phyloP scores from a whole-genome alignment of 179 eudicot species.

The Gypsophila paniculata region DNA sequence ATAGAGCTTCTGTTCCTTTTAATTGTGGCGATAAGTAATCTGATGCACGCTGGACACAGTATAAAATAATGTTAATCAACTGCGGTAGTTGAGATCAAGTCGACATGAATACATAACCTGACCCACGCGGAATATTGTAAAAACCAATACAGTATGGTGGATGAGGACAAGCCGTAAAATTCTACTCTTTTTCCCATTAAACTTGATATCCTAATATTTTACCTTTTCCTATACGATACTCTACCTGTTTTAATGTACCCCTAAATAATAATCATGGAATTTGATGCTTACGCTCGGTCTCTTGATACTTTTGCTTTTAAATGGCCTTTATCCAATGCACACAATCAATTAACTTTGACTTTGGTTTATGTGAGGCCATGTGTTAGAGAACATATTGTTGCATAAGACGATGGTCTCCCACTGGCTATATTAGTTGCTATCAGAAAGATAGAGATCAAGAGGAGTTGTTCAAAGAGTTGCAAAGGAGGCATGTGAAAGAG shows the following conservation, averaged over 20 bases:
- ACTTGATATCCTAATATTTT: not conserved
- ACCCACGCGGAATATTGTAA: not conserved
- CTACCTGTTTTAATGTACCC: not conserved
- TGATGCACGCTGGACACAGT: constrained; percentile 65
- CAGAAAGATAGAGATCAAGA: not conserved
- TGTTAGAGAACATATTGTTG: not conserved
- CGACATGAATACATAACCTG: constrained; percentile 3
- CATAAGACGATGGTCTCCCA: not conserved
- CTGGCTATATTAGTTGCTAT: not conserved
- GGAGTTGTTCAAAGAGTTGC: not conserved
- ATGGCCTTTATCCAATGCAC: not conserved
- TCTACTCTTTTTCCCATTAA: constrained; percentile 7
- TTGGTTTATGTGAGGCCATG: not conserved
- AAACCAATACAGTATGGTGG: not conserved
- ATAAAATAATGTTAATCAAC: constrained; percentile 18
- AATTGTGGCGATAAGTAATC: constrained; percentile 68
- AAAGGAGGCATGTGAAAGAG: not conserved
- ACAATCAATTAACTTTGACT: not conserved
- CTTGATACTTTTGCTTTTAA: not conserved
- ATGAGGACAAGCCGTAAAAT: not conserved
- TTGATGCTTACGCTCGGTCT: not conserved
- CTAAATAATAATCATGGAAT: not conserved
- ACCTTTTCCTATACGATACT: not conserved
- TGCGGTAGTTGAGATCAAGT: not conserved
- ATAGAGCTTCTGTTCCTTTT: constrained; percentile 57